A percentile compares a stretch with the other conserved stretches of the same genome.
These are phyloP conservation scores for Phytophthora vignae DNA, from an alignment of 352 stramenopile species.

Conservation along the genomic window DNA sequence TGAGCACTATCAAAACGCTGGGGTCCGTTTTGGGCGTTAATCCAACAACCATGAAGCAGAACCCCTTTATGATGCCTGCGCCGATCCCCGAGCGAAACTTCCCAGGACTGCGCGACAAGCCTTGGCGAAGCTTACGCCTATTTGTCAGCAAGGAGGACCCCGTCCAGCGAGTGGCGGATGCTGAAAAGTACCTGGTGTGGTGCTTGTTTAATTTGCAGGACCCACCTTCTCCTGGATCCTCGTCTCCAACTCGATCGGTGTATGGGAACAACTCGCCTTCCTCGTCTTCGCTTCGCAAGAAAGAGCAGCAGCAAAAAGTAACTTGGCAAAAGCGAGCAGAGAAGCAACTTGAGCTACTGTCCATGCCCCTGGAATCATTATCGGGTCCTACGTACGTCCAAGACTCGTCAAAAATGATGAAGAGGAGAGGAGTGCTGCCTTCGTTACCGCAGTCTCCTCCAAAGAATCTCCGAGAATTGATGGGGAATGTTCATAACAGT, in stretches of 20 bases:
- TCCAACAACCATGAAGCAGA: slow-evolving; percentile 67
- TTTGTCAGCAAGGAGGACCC: slow-evolving; percentile 31
- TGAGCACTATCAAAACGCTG: slow-evolving; percentile 58
- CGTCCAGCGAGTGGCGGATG: slow-evolving; percentile 54
- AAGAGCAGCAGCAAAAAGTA: slow-evolving; percentile 31
- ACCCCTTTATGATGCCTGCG: slow-evolving; percentile 87
- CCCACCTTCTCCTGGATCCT: neutral
- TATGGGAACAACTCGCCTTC: slow-evolving; percentile 18
- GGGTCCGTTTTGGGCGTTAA: slow-evolving; percentile 65
- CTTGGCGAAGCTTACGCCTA: slow-evolving; percentile 37
- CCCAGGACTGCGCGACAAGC: slow-evolving; percentile 28
- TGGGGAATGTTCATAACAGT: slow-evolving; percentile 54
- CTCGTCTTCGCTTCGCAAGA: slow-evolving; percentile 22
- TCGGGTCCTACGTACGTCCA: slow-evolving; percentile 63
- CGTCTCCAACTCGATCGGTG: slow-evolving; percentile 6
- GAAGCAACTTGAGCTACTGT: slow-evolving; percentile 72
- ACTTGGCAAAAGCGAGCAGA: slow-evolving; percentile 75
- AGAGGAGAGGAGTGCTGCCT: slow-evolving; percentile 70
- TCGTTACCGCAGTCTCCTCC: slow-evolving; percentile 63
- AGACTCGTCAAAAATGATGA: slow-evolving; percentile 82
- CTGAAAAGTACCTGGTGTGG: slow-evolving; percentile 77
- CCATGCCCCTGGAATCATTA: slow-evolving; percentile 68
- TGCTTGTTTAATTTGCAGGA: slow-evolving; percentile 59
- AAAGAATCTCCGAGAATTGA: slow-evolving; percentile 70
- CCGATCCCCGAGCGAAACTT: slow-evolving; percentile 75